Percentiles rank a stretch among this genome's conserved stretches.
Evolutionary conservation across 768 basidiomycete genomes (phyloP).

Genomic region (Suillus variegatus): DNA sequence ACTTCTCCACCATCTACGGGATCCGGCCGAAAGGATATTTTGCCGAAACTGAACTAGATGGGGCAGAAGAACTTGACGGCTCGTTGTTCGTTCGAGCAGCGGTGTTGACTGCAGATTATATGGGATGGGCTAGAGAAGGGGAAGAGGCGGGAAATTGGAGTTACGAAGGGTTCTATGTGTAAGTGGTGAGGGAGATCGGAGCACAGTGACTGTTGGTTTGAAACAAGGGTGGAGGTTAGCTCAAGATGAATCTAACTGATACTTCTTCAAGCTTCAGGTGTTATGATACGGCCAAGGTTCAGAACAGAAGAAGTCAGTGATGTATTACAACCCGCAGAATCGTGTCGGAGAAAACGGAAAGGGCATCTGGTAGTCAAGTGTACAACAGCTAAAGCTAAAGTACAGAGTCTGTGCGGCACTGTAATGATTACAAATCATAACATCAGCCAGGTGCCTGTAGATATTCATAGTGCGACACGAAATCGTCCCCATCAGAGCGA

Average conservation of each 20-base stretch:
- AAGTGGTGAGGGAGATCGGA: not conserved
- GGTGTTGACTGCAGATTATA: conserved; percentile 29
- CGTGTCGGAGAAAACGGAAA: not conserved
- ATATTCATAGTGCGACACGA: not conserved
- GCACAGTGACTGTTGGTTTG: not conserved
- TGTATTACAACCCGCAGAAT: not conserved
- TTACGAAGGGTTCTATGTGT: conserved; percentile 27
- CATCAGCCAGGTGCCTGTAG: not conserved
- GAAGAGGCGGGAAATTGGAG: conserved; percentile 27
- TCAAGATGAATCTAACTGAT: not conserved
- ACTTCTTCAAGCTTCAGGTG: not conserved
- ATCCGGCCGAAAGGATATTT: conserved; percentile 27
- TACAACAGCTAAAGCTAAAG: not conserved
- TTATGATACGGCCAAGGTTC: not conserved
- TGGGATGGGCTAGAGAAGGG: conserved; percentile 23
- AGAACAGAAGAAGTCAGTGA: not conserved
- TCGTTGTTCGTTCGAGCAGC: conserved; percentile 36
- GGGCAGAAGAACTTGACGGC: conserved; percentile 36
- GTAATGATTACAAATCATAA: not conserved
- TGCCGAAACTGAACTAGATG: conserved; percentile 31
- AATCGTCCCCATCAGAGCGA: not conserved
- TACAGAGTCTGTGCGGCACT: not conserved
- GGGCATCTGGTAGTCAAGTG: not conserved
- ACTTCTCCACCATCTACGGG: conserved; percentile 35
- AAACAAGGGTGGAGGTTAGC: not conserved